Conservation (phyloP, 352 stramenopile genomes). For the Phytophthora lateralis region DNA sequence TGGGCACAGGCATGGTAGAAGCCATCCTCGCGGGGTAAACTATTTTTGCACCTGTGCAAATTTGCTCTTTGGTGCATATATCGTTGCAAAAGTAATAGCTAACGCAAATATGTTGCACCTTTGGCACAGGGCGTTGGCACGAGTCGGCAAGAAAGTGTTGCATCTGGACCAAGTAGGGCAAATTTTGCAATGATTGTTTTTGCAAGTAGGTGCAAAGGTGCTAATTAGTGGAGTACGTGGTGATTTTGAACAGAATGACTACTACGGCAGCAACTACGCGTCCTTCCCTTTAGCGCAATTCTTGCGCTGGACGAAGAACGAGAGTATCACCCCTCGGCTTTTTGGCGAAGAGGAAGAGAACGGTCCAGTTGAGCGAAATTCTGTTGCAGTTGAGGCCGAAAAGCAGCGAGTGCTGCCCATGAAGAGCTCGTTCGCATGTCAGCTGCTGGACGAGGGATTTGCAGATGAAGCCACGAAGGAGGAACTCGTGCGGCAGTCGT, state of each 20-base stretch:
- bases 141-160: conserved; percentile 76
- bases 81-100: neutral
- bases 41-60: neutral
- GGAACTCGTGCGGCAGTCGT: conserved; percentile 52
- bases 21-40: conserved; percentile 72
- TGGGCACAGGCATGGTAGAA: conserved; percentile 85
- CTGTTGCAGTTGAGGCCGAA: conserved; percentile 1
- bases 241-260: conserved; percentile 62
- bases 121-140: conserved; percentile 54
- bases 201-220: no score
- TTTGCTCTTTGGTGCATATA: neutral
- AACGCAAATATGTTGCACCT: neutral
- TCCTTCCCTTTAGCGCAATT: conserved; percentile 72
- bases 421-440: conserved; percentile 53
- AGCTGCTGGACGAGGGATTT: conserved; percentile 49
- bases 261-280: conserved; percentile 83
- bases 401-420: conserved; percentile 41
- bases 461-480: conserved; percentile 40
- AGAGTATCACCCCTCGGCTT: conserved; percentile 43
- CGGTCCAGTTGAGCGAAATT: conserved; percentile 6
- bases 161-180: conserved; percentile 68
- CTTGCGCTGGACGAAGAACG: conserved; percentile 59
- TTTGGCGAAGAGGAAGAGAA: conserved; percentile 44
- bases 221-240: neutral
- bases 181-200: neutral